Base-by-base conservation (phyloP, 2,329 filamentous ascomycete genomes). In the Colletotrichum sidae region DNA sequence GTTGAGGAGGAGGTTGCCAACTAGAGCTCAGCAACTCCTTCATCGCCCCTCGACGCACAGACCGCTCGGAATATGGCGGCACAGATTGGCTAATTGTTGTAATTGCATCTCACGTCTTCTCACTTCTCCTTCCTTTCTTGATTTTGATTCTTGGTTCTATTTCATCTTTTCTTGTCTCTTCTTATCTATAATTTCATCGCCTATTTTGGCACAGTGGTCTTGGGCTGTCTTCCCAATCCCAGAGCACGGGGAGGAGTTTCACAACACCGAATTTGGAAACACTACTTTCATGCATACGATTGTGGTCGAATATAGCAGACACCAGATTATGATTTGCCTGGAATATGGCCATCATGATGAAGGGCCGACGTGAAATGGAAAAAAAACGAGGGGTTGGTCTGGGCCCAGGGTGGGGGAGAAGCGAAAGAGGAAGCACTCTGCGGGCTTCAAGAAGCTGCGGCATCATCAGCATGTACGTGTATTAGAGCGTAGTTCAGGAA, bases 1-100 rank as follows among this genome's bases (percentile, higher is more conserved):
- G 87, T 87, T 41, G 88, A 90, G 76, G 88, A 90, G 74, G 87
- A 89, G 75, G 85, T 89, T 69, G 83, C 84, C 64, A 88, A 88
- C 78, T 89, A 77, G 25, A 79, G 54, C 49, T 25, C 25, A 41
- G 39, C 34, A 8, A 46, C 41, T 45, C 25, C 37, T 37, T 51
- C 58, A 53, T 44, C 57, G 44, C 10, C 35, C 57, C 59, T 38
- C 44, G 17, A 44, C 42, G 49, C 39, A 45, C 25, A 55, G 45
- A 55, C 53, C 61, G 39, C 49, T 52, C 52, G 58, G 57, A 67
- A 58, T 57, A 66, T 53, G 64, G 49, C 33, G 70, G 74, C 71
- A 76, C 77, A 73, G 70, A 71, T 73, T 72, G 72, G 67, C 76
- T 80, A 77, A 78, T 77, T 77, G 75, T 81, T 80, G 77, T 81